Evolutionary conservation across 2,329 filamentous ascomycete genomes (phyloP), one percentile per base, ranked within the genome.

Genomic region (Tolypocladium album): DNA sequence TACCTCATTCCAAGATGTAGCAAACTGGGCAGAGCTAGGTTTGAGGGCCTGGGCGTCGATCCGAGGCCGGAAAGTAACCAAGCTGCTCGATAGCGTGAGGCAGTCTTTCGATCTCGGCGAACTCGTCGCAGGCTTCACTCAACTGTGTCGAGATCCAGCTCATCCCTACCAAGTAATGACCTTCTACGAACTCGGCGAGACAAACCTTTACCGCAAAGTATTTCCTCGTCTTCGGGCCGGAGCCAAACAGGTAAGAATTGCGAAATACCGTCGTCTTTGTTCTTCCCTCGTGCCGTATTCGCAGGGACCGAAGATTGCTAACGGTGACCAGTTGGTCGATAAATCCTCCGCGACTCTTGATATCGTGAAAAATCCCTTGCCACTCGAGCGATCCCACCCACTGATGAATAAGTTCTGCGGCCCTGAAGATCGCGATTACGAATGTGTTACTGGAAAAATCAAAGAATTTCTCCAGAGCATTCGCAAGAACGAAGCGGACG

Each of bases 391-490:
- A 57, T 2, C 50, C 17, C 68, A 71, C 55, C 47, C 47, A 31
- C 52, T 64, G 38, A 69, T 69, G 62, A 71, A 71, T 27, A 71
- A 71, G 40, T 71, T 71, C 56, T 24, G 9, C 43, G 43, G 43
- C 43, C 9, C 43, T 24, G 39, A 64, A 6, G 59, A 61, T 57
- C 11, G 27, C 2, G 65, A 64, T 27, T 69, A 66, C 52, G 12
- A 57, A 24, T 13, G 1, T 24, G 43, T 47, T 4, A 9, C 9
- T 6, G 43, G 43, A 12, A 47, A 22, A 24, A 24, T 47, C 38
- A 24, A 62, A 45, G 34, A 63, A 0, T 50, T 68, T 42, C 50
- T 68, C 15, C 2, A 27, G 2, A 34, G 56, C 7, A 65, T 67
- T 58, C 66, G 65, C 34, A 9, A 61, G 12, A 34, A 61, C n/a